phyloP scores from a whole-genome alignment of 352 stramenopile genomes.

The Phytophthora citricola region DNA sequence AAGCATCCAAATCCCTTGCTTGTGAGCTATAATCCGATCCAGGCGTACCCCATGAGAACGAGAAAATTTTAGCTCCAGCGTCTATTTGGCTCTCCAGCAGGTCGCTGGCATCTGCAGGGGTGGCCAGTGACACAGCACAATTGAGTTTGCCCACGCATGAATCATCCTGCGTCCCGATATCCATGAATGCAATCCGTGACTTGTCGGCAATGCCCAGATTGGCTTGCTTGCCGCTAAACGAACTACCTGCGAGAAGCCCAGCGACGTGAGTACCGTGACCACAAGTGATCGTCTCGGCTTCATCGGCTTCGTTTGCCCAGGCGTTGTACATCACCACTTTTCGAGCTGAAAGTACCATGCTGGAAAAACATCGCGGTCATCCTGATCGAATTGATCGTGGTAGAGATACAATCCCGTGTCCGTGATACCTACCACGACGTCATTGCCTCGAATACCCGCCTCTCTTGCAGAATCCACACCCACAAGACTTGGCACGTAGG shows the following conservation, averaged over 20 bases:
- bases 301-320: constrained; percentile 70
- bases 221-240: constrained; percentile 57
- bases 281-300: constrained; percentile 71
- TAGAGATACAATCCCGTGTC: constrained; percentile 84
- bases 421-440: constrained; percentile 81
- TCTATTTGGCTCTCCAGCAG: constrained; percentile 74
- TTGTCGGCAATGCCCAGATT: constrained; percentile 78
- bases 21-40: constrained; percentile 82
- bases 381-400: constrained; percentile 86
- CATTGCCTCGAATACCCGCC: constrained; percentile 71
- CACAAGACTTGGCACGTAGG: constrained; percentile 65
- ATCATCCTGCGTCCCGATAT: constrained; percentile 75
- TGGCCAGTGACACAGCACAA: constrained; percentile 67
- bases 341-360: constrained; percentile 49
- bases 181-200: constrained; percentile 92
- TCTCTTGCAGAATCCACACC: constrained; percentile 67
- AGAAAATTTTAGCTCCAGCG: constrained; percentile 81
- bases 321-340: constrained; percentile 87
- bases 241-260: constrained; percentile 81
- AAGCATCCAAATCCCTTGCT: constrained; percentile 79
- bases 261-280: constrained; percentile 91
- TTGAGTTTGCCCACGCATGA: constrained; percentile 52
- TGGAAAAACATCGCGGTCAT: constrained; percentile 53
- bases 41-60: constrained; percentile 84
- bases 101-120: constrained; percentile 64